Conservation (phyloP, 768 basidiomycete species). For the Cystobasidium tubakii region DNA sequence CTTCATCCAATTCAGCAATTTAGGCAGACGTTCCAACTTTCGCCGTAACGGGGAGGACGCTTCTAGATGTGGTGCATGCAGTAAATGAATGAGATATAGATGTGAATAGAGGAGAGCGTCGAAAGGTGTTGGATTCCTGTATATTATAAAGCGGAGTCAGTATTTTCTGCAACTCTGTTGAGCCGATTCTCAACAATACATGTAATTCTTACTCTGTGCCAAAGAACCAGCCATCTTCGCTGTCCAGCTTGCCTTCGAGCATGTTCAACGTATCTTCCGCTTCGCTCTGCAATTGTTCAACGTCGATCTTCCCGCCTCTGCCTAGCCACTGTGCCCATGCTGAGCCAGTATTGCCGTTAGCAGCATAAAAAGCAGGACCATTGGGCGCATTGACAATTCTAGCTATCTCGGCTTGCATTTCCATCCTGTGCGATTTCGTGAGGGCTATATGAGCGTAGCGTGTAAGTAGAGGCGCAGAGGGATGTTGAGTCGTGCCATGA, state of each 20-base stretch:
- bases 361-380: not conserved
- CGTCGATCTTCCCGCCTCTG: conserved; percentile 7
- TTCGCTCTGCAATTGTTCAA: conserved; percentile 12
- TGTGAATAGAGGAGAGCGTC: conserved; percentile 32
- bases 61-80: conserved; percentile 27
- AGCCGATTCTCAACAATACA: no score
- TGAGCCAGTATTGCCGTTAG: not conserved
- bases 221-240: conserved; percentile 32
- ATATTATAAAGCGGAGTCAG: not conserved
- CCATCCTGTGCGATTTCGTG: conserved; percentile 3
- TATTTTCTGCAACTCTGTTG: no score
- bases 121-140: conserved; percentile 18
- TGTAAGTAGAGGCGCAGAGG: conserved; percentile 15
- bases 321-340: not conserved
- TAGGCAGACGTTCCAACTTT: conserved; percentile 13
- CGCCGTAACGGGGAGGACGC: conserved; percentile 3
- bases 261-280: conserved; percentile 16
- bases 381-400: conserved; percentile 12
- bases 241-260: conserved; percentile 14
- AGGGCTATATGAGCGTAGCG: conserved; percentile 21
- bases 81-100: conserved; percentile 24
- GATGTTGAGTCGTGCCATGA: conserved; percentile 23
- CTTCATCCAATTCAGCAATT: conserved; percentile 29
- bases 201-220: conserved; percentile 30
- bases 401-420: conserved; percentile 26